A percentile compares a stretch with the other conserved stretches of the same genome.
These are phyloP conservation scores for Immersiporthe knoxdaviesiana DNA, from an alignment of 2,329 filamentous ascomycete genomes.

Conservation along the genomic window DNA sequence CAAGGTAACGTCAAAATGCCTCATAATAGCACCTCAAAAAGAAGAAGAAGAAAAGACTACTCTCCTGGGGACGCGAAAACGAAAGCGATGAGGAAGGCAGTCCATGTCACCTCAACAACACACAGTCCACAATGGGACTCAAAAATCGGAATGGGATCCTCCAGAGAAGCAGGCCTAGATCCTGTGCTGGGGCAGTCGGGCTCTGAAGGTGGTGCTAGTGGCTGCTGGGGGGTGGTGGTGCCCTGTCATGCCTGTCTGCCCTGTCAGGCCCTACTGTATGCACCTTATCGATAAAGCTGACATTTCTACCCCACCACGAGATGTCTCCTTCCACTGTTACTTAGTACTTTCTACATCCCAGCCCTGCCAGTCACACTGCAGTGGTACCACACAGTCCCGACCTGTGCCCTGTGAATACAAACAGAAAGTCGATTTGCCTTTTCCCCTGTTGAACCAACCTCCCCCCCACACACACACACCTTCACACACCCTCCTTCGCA, in stretches of 20 bases:
- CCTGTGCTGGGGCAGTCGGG: neutral
- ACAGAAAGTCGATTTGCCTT: neutral
- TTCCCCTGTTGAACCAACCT: neutral
- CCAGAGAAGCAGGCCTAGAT: neutral
- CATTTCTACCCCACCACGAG: conserved; percentile 18
- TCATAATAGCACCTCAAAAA: neutral
- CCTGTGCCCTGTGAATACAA: neutral
- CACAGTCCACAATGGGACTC: neutral
- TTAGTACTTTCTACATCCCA: neutral
- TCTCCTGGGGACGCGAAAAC: neutral
- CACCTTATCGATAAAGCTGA: conserved; percentile 18
- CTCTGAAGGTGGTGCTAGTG: neutral
- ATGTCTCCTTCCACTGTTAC: neutral
- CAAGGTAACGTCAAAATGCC: neutral
- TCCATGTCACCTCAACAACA: neutral
- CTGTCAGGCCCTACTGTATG: conserved; percentile 2
- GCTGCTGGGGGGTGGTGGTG: neutral
- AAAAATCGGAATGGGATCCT: neutral
- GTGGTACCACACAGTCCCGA: neutral
- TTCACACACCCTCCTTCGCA: neutral
- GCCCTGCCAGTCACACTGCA: neutral
- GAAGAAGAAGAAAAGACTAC: neutral
- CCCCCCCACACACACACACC: neutral
- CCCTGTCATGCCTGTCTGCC: neutral
- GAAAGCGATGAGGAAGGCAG: neutral